These are phyloP conservation scores for Chytriomyces confervae DNA, from an alignment of 192 early-diverging fungal genomes.

Conservation along the genomic window DNA sequence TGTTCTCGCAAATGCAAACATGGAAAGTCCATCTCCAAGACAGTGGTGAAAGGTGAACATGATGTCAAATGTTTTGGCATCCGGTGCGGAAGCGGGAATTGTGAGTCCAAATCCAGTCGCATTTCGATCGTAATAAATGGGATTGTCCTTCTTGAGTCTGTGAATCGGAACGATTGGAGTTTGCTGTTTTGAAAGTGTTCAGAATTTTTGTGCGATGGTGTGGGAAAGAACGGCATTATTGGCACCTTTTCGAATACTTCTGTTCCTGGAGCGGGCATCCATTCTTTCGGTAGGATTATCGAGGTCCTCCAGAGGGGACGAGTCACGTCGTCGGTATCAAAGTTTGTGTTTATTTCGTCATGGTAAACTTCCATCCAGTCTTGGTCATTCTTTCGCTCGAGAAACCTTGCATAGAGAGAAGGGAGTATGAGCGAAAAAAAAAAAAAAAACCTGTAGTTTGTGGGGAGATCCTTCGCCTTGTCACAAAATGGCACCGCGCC, in stretches of 20 bases:
- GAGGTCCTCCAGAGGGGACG: constrained; percentile 38
- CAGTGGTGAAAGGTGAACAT: constrained; percentile 55
- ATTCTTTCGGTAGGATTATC: constrained; percentile 39
- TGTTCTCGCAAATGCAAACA: constrained; percentile 37
- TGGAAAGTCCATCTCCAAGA: constrained; percentile 49
- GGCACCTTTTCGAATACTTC: not conserved
- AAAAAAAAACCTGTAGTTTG: constrained; percentile 13
- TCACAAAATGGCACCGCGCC: constrained; percentile 27
- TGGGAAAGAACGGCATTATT: not conserved
- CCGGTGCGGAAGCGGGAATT: constrained; percentile 10
- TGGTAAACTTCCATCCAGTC: constrained; percentile 30
- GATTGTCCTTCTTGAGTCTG: not conserved
- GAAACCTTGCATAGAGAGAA: not conserved
- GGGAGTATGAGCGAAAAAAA: not conserved
- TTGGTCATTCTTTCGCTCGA: not conserved
- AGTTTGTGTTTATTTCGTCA: constrained; percentile 47
- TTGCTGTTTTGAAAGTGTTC: not conserved
- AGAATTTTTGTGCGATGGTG: not conserved
- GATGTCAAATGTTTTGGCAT: constrained; percentile 36
- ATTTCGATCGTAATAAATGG: not conserved
- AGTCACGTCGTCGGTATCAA: constrained; percentile 35
- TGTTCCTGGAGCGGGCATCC: constrained; percentile 2
- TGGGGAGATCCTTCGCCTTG: constrained; percentile 40
- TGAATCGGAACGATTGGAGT: not conserved
- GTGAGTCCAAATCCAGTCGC: not conserved